These are phyloP conservation scores for Phytophthora cryptogea DNA, from an alignment of 352 stramenopile species.

Conservation along the genomic window DNA sequence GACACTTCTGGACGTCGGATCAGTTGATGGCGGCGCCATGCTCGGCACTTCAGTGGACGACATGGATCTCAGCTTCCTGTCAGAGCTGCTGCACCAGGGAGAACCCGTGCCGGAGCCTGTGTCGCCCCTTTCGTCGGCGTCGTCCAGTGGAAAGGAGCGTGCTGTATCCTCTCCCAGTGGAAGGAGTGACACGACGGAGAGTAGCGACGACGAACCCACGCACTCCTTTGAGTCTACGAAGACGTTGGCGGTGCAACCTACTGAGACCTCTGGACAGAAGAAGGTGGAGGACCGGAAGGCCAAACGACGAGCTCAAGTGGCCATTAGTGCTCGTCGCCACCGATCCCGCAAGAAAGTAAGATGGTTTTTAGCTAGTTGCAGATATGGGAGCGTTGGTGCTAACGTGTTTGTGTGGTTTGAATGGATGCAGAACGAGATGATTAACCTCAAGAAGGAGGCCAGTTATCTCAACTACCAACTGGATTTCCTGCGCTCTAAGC, in stretches of 20 bases:
- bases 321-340: conserved; percentile 50
- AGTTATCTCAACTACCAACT: conserved; percentile 52
- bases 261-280: conserved; percentile 3
- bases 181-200: conserved; percentile 24
- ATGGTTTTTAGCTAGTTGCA: not conserved
- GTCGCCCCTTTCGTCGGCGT: conserved; percentile 21
- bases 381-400: not conserved
- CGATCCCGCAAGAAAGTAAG: conserved; percentile 60
- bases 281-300: conserved; percentile 49
- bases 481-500: conserved; percentile 51
- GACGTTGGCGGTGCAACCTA: not conserved
- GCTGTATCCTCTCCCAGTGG: conserved; percentile 25
- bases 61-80: conserved; percentile 37
- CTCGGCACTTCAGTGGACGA: conserved; percentile 28
- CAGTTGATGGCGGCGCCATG: conserved; percentile 6
- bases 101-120: conserved; percentile 26
- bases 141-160: conserved; percentile 15
- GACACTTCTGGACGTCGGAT: conserved; percentile 26
- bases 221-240: not conserved
- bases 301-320: conserved; percentile 50
- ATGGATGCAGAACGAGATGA: conserved; percentile 38
- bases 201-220: conserved; percentile 23
- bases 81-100: conserved; percentile 28
- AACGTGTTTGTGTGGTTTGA: conserved; percentile 1
- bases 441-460: conserved; percentile 51